Conservation (phyloP, 1,139 yeast species). For the Blastobotrys proliferans region DNA sequence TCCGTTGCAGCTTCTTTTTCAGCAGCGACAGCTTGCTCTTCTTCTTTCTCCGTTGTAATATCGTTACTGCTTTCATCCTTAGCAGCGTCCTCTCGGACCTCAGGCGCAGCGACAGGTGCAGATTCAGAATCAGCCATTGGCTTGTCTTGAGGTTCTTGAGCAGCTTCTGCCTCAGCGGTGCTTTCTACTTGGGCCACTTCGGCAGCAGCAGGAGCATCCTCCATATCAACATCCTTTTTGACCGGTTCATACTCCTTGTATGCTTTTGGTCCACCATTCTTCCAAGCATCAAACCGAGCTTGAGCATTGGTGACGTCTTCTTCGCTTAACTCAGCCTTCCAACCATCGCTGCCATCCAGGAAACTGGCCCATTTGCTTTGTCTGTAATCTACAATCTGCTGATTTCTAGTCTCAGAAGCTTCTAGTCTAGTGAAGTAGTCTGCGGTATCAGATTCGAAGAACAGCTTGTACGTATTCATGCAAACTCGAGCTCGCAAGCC, state of each 20-base stretch:
- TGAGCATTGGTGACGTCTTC: conserved; percentile 23
- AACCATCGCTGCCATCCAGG: conserved; percentile 33
- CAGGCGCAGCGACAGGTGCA: not conserved
- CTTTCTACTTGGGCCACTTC: not conserved
- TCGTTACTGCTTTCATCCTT: conserved; percentile 1
- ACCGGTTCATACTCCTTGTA: conserved; percentile 7
- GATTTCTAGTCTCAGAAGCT: conserved; percentile 18
- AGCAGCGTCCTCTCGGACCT: conserved; percentile 2
- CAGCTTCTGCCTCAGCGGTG: conserved; percentile 2
- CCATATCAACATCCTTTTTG: conserved; percentile 11
- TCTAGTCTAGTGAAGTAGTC: conserved; percentile 61
- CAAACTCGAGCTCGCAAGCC: conserved; percentile 79
- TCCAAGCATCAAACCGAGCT: conserved; percentile 31
- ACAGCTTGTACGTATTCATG: conserved; percentile 71
- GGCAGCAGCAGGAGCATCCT: conserved; percentile 3
- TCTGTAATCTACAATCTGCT: conserved; percentile 21
- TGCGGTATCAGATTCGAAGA: conserved; percentile 75
- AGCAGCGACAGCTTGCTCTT: not conserved
- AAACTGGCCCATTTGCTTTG: conserved; percentile 24
- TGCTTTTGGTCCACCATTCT: conserved; percentile 27
- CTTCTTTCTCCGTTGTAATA: not conserved
- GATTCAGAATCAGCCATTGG: not conserved
- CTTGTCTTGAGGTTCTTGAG: not conserved
- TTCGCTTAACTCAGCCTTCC: conserved; percentile 34
- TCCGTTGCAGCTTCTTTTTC: not conserved